Base-by-base conservation (phyloP, 495 filamentous ascomycete genomes). In the Penicillium paradoxum region DNA sequence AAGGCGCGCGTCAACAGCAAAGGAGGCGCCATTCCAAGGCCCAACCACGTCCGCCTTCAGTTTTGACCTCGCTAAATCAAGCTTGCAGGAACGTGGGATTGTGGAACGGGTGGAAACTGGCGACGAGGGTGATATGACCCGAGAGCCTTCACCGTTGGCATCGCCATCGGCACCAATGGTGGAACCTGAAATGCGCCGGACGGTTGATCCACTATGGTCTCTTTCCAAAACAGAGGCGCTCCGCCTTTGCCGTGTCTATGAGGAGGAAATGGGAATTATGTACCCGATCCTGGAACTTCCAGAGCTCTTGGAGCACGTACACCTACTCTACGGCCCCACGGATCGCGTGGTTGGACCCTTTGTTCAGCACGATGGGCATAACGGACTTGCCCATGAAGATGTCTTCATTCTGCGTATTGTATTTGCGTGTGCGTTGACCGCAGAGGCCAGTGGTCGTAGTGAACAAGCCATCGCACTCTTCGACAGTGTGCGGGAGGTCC, bases 191-290 rank as follows among this genome's bases (percentile, higher is more conserved):
- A 61, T 54, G 33, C 65, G 54, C 37, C 71, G 60, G 30, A 60
- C 56, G 30, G 77, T 70, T 45, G 89, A 95, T 70, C 87, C 89
- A 1, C 72, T 96, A 14, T 90, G 87, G 86, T 73, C 78, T n/a
- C 73, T 90, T 17, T 71, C 74, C n/a, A 86, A 85, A 59, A 73
- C 83, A 17, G 88, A 96, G 58, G 83, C 89, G 42, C 59, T 88
- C n/a, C 80, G 88, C 6, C 73, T 95, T 11, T 88, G 87, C 57
- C 67, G 75, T 3, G 77, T 91, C 2, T 89, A 89, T 57, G 84
- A 91, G 49, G 88, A 95, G 62, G 90, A 93, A 65, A 84, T 93
- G 68, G 87, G 87, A 2, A 76, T 89, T 45, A 93, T 93, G 89
- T 96, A 93, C 64, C 89, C 89, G 0, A 79, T 93, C 5, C 57